Conservation (phyloP, 1,284 basidiomycete genomes). For the Cryptococcus wingfieldii region DNA sequence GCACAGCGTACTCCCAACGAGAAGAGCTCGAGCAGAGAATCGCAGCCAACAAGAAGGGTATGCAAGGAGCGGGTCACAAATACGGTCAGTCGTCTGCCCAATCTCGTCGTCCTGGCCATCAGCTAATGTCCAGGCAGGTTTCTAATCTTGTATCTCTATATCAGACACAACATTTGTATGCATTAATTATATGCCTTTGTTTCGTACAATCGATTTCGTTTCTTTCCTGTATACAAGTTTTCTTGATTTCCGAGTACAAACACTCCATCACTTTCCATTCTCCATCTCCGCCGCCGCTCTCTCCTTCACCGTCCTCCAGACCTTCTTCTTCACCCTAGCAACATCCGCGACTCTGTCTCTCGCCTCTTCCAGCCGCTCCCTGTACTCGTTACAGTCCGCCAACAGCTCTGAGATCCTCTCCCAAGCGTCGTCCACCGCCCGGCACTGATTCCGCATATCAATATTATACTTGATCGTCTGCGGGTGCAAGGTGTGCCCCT, state of each 20-base stretch:
- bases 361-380: conserved; percentile 53
- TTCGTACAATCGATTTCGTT: background rate
- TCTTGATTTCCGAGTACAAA: conserved; percentile 1
- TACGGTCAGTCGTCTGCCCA: conserved; percentile 36
- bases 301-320: conserved; percentile 51
- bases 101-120: background rate
- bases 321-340: conserved; percentile 48
- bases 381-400: conserved; percentile 53
- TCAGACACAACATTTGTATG: conserved; percentile 7
- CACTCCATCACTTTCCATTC: background rate
- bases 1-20: conserved; percentile 36
- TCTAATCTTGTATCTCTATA: background rate
- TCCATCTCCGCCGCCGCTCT: conserved; percentile 41
- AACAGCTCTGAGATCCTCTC: conserved; percentile 50
- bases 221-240: background rate
- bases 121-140: background rate
- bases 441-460: conserved; percentile 40
- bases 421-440: conserved; percentile 45
- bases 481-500: conserved; percentile 30
- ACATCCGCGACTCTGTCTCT: conserved; percentile 51
- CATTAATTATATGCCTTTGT: background rate
- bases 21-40: conserved; percentile 45
- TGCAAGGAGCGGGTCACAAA: conserved; percentile 39
- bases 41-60: conserved; percentile 45
- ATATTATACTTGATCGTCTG: conserved; percentile 40